These are phyloP conservation scores for Ormosia semicastrata DNA, from an alignment of 306 rosid species.

Conservation along the genomic window DNA sequence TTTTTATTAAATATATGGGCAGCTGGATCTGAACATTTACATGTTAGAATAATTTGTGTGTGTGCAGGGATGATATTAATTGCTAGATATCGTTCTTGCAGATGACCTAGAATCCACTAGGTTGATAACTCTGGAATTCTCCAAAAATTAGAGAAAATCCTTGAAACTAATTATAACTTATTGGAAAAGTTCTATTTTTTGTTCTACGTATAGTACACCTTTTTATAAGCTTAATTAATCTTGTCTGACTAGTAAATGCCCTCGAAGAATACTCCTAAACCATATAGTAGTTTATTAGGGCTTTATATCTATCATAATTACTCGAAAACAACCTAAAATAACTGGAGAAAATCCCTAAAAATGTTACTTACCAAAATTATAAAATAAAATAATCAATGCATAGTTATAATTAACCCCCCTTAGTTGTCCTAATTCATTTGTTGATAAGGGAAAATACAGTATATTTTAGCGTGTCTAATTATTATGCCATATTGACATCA, in stretches of 20 bases:
- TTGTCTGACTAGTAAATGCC: not conserved
- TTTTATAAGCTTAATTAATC: not conserved
- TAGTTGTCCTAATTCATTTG: not conserved
- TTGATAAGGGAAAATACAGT: not conserved
- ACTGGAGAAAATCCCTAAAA: not conserved
- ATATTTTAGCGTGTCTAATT: not conserved
- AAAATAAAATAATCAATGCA: not conserved
- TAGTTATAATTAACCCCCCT: not conserved
- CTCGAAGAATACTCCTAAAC: not conserved
- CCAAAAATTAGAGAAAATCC: not conserved
- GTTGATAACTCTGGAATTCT: not conserved
- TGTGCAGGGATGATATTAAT: not conserved
- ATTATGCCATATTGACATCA: slow-evolving; percentile 20
- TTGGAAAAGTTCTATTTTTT: not conserved
- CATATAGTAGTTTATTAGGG: not conserved
- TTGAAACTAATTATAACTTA: not conserved
- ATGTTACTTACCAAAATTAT: not conserved
- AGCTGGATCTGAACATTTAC: not conserved
- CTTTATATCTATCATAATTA: not conserved
- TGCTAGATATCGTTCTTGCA: not conserved
- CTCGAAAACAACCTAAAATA: not conserved
- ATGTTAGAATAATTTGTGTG: not conserved
- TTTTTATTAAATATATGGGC: not conserved
- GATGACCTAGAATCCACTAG: not conserved
- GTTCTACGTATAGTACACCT: not conserved